Percentiles rank a stretch among this genome's conserved stretches.
Conservation (phyloP, 2,329 filamentous ascomycete species). For the Annulohypoxylon truncatum region DNA sequence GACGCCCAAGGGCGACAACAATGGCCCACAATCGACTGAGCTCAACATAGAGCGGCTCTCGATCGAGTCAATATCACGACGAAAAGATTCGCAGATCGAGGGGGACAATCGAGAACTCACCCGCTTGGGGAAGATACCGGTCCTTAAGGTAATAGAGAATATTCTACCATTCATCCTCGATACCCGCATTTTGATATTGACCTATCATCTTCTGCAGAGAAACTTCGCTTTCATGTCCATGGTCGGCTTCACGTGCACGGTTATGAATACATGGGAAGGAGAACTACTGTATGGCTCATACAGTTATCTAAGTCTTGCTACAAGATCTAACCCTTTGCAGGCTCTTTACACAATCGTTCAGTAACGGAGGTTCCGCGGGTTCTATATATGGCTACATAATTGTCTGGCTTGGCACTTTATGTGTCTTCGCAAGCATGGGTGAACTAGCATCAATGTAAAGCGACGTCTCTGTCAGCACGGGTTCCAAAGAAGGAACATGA, state of each 20-base stretch:
- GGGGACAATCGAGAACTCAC: not conserved
- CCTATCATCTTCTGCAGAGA: slow-evolving; percentile 5
- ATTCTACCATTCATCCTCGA: not conserved
- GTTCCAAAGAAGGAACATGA: not conserved
- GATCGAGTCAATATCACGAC: not conserved
- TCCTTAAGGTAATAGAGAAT: not conserved
- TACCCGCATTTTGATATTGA: not conserved
- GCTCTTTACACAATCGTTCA: not conserved
- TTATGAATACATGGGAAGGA: slow-evolving; percentile 45
- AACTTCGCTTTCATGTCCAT: slow-evolving; percentile 44
- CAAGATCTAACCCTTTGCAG: not conserved
- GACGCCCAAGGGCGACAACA: not conserved
- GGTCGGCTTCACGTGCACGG: slow-evolving; percentile 44
- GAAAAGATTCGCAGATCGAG: not conserved
- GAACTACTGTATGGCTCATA: slow-evolving; percentile 43
- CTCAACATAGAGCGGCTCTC: not conserved
- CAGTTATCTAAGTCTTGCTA: not conserved
- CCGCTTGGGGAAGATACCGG: not conserved
- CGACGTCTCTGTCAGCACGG: not conserved
- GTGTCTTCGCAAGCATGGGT: slow-evolving; percentile 57
- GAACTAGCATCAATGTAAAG: slow-evolving; percentile 58
- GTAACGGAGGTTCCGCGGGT: slow-evolving; percentile 44
- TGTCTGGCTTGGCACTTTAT: slow-evolving; percentile 61
- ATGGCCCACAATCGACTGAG: not conserved
- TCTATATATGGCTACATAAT: slow-evolving; percentile 64